Conservation (phyloP, 495 filamentous ascomycete genomes). For the Stereocaulon alpinum region DNA sequence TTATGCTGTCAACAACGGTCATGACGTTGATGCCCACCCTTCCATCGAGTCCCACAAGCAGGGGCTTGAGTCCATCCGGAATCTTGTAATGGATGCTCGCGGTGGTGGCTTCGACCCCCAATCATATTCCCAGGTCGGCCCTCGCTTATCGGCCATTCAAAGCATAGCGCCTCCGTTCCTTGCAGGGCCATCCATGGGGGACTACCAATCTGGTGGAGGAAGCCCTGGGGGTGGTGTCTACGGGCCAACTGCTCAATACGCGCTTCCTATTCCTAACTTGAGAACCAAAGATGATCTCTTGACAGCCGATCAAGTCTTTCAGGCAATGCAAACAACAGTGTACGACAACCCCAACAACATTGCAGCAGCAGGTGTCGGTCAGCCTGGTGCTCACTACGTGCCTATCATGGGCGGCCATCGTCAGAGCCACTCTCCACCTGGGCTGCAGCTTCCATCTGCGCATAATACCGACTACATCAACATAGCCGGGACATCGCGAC, state of each 20-base stretch:
- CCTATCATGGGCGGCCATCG: slow-evolving; percentile 55
- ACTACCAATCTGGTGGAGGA: slow-evolving; percentile 49
- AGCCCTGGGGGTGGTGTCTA: slow-evolving; percentile 37
- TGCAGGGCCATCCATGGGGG: slow-evolving; percentile 46
- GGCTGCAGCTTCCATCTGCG: slow-evolving; percentile 40
- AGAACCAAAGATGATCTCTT: slow-evolving; percentile 87
- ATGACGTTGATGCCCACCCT: slow-evolving; percentile 34
- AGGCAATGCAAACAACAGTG: slow-evolving; percentile 88
- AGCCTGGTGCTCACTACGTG: slow-evolving; percentile 56
- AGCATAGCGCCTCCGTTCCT: slow-evolving; percentile 58
- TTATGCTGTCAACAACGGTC: slow-evolving; percentile 52
- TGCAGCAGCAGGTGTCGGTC: slow-evolving; percentile 62
- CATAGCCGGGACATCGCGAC: slow-evolving; percentile 47
- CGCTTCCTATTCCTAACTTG: slow-evolving; percentile 73
- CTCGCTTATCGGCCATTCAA: slow-evolving; percentile 66
- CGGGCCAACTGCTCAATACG: slow-evolving; percentile 36
- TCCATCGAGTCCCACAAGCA: slow-evolving; percentile 64
- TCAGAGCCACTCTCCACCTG: slow-evolving; percentile 60
- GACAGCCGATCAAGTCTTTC: slow-evolving; percentile 84
- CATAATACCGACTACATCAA: slow-evolving; percentile 41
- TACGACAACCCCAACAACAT: slow-evolving; percentile 81
- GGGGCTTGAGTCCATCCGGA: slow-evolving; percentile 76
- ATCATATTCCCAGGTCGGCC: slow-evolving; percentile 72
- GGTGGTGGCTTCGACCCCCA: slow-evolving; percentile 76
- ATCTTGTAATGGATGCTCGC: slow-evolving; percentile 88